phyloP scores from a whole-genome alignment of 1,284 basidiomycete species.

The Xanthoconium separans region DNA sequence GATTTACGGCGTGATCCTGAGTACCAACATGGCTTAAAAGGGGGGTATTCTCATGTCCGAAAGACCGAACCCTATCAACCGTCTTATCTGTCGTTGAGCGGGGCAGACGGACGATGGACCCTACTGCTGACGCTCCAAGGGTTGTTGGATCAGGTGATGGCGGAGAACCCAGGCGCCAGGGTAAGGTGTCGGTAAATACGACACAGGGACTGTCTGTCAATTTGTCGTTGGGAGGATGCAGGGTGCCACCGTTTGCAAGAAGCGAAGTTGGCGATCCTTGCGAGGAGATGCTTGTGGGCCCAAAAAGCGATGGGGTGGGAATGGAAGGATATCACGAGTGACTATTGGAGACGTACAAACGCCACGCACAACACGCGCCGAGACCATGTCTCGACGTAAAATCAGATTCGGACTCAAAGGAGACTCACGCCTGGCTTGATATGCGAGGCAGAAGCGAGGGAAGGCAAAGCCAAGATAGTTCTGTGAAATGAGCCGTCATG shows the following conservation, averaged over 20 bases:
- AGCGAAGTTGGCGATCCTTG: not conserved
- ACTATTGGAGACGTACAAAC: slow-evolving; percentile 24
- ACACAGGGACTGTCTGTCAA: not conserved
- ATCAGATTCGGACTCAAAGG: slow-evolving; percentile 14
- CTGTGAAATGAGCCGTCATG: slow-evolving; percentile 20
- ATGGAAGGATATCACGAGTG: slow-evolving; percentile 1
- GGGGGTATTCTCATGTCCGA: slow-evolving; percentile 16
- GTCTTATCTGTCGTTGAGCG: not conserved
- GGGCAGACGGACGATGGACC: not conserved
- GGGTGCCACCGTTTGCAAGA: not conserved
- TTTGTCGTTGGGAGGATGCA: not conserved
- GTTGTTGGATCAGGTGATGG: slow-evolving; percentile 12
- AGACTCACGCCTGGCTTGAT: slow-evolving; percentile 24
- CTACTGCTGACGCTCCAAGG: slow-evolving; percentile 1
- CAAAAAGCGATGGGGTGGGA: slow-evolving; percentile 3
- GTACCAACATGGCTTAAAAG: slow-evolving; percentile 8
- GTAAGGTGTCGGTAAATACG: slow-evolving; percentile 1
- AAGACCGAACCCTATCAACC: not conserved
- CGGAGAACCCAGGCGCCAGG: slow-evolving; percentile 20
- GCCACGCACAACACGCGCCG: slow-evolving; percentile 15
- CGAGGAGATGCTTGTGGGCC: not conserved
- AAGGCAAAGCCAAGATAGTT: slow-evolving; percentile 7
- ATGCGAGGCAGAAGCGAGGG: slow-evolving; percentile 29
- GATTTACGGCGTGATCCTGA: slow-evolving; percentile 18
- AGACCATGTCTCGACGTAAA: slow-evolving; percentile 18